These are phyloP conservation scores for Waltergamsia citrina DNA, from an alignment of 2,329 filamentous ascomycete genomes.

Conservation along the genomic window DNA sequence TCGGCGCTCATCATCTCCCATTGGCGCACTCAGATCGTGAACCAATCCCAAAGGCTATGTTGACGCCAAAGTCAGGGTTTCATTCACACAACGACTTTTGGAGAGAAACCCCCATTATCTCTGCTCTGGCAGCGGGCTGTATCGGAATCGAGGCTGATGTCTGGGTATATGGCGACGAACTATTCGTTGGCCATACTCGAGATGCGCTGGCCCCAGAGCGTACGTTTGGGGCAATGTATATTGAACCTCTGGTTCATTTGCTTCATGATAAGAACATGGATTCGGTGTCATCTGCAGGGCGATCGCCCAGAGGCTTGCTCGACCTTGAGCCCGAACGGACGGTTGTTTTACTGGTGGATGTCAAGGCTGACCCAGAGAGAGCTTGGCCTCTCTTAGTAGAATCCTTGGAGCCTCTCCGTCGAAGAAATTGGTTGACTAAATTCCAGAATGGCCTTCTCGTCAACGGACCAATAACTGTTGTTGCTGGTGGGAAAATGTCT, in stretches of 20 bases:
- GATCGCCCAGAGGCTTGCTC: constrained; percentile 45
- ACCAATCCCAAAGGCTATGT: no score
- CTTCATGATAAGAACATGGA: constrained; percentile 39
- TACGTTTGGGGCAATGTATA: constrained; percentile 53
- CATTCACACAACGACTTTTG: constrained; percentile 68
- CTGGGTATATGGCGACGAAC: constrained; percentile 44
- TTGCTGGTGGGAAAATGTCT: constrained; percentile 49
- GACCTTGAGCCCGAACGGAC: constrained; percentile 40
- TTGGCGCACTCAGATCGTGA: no score
- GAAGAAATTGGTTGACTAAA: constrained; percentile 45
- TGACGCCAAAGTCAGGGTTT: no score
- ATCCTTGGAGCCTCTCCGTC: constrained; percentile 45
- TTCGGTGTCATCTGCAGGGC: no score
- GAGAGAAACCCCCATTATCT: constrained; percentile 52
- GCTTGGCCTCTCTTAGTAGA: constrained; percentile 15
- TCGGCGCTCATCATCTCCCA: neutral
- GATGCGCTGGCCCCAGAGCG: constrained; percentile 42
- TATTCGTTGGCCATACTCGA: constrained; percentile 56
- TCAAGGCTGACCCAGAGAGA: constrained; percentile 41
- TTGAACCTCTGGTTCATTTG: constrained; percentile 52
- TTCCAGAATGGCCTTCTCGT: constrained; percentile 40
- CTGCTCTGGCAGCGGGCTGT: constrained; percentile 50
- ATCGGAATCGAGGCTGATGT: constrained; percentile 61
- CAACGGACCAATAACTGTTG: constrained; percentile 53
- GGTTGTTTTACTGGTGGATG: constrained; percentile 56